phyloP scores from a whole-genome alignment of 176 grass and related monocot genomes.

The Guadua angustifolia region DNA sequence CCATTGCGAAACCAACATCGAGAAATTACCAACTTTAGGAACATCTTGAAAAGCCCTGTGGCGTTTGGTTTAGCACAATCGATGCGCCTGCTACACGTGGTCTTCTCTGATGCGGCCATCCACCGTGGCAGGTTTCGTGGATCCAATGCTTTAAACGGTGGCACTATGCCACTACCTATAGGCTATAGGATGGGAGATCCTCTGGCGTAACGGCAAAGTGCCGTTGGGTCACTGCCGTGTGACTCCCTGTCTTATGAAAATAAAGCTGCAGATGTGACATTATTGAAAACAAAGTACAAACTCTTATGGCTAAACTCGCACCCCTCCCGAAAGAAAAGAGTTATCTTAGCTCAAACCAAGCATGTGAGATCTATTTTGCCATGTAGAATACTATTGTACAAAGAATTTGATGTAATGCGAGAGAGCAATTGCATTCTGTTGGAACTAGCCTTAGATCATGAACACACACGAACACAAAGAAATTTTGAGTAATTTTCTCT shows the following conservation, averaged over 20 bases:
- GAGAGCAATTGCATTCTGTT: background rate
- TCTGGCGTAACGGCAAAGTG: no score
- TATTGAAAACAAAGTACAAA: background rate
- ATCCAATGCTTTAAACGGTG: background rate
- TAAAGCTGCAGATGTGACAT: background rate
- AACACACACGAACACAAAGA: no score
- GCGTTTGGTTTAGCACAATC: background rate
- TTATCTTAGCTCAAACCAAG: background rate
- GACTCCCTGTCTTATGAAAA: background rate
- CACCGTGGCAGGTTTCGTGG: background rate
- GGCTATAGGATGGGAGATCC: no score
- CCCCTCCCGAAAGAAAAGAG: slow-evolving; percentile 2
- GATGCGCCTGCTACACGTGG: background rate
- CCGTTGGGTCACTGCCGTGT: no score
- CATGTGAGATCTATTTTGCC: background rate
- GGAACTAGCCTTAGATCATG: no score
- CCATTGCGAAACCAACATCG: slow-evolving; percentile 3
- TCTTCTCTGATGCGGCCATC: background rate
- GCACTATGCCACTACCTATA: background rate
- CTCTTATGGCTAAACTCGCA: background rate
- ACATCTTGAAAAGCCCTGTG: background rate
- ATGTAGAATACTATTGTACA: background rate
- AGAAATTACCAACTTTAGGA: background rate
- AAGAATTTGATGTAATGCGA: background rate
- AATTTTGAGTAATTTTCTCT: no score